phyloP scores from a whole-genome alignment of 345 rosid species.

The Gossypium sturtianum region DNA sequence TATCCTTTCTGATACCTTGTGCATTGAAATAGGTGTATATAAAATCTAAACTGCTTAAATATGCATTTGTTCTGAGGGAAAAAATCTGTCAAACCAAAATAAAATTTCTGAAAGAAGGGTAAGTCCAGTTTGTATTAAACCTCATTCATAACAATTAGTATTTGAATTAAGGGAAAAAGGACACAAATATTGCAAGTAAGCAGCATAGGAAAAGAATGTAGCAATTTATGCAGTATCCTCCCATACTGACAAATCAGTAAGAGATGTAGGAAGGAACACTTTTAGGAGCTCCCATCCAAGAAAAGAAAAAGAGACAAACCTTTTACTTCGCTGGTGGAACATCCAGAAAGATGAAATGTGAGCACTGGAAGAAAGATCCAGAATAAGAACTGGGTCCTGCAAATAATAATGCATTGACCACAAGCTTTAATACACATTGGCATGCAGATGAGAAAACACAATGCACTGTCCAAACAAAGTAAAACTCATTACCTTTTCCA shows the following conservation, averaged over 20 bases:
- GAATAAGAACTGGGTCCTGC: constrained; percentile 77
- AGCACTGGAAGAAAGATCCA: constrained; percentile 68
- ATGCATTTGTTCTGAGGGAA: neutral
- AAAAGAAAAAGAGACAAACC: constrained; percentile 33
- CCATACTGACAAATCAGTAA: neutral
- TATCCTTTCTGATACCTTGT: neutral
- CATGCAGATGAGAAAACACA: neutral
- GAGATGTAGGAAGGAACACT: neutral
- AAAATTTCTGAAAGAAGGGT: neutral
- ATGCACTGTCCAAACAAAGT: neutral
- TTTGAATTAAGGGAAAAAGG: neutral
- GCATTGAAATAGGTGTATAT: neutral
- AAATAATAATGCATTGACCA: constrained; percentile 15
- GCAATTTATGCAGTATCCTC: neutral
- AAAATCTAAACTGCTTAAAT: neutral
- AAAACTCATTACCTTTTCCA: constrained; percentile 64
- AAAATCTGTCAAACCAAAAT: neutral
- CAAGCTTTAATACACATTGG: neutral
- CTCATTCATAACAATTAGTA: neutral
- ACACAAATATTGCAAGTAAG: neutral
- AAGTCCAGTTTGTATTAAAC: neutral
- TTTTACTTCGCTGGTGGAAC: constrained; percentile 85
- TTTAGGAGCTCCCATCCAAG: neutral
- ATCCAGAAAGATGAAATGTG: constrained; percentile 89
- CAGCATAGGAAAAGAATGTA: neutral